Evolutionary conservation across 2,329 filamentous ascomycete genomes (phyloP).

Genomic region (Xylariaceae sp.): DNA sequence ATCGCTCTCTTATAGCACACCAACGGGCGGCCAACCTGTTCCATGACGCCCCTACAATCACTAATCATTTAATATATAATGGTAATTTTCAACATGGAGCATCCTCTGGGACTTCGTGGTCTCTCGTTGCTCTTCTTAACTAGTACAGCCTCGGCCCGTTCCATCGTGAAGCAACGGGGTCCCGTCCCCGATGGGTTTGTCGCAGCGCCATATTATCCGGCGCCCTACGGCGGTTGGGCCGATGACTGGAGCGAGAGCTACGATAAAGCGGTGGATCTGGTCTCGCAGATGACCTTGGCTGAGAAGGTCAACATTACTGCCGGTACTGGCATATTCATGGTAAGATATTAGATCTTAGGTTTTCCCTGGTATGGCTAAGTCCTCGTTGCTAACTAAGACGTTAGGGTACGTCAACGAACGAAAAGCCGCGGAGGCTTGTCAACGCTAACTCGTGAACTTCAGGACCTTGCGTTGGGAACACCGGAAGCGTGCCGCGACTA

Average conservation of each 20-base stretch:
- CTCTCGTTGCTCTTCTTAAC: conserved; percentile 29
- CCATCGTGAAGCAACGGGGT: conserved; percentile 30
- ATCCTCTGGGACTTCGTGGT: conserved; percentile 29
- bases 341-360: conserved; percentile 36
- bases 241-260: conserved; percentile 72
- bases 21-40: conserved; percentile 6
- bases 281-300: conserved; percentile 75
- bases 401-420: conserved; percentile 21
- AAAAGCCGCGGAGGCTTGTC: not conserved
- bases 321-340: conserved; percentile 74
- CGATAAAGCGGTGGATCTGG: conserved; percentile 66
- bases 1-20: conserved; percentile 7
- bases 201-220: conserved; percentile 69
- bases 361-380: conserved; percentile 3
- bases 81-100: conserved; percentile 31
- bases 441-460: conserved; percentile 7
- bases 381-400: conserved; percentile 2
- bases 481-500: conserved; percentile 69
- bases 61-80: conserved; percentile 19
- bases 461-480: conserved; percentile 74
- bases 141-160: conserved; percentile 17
- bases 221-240: conserved; percentile 72
- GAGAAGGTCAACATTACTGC: conserved; percentile 80
- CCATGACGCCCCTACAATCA: not conserved
- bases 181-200: conserved; percentile 42